Evolutionary conservation across 1,139 yeast species (phyloP), one percentile per base, ranked within the genome.

Genomic region (Sugiyamaella grinbergsii): DNA sequence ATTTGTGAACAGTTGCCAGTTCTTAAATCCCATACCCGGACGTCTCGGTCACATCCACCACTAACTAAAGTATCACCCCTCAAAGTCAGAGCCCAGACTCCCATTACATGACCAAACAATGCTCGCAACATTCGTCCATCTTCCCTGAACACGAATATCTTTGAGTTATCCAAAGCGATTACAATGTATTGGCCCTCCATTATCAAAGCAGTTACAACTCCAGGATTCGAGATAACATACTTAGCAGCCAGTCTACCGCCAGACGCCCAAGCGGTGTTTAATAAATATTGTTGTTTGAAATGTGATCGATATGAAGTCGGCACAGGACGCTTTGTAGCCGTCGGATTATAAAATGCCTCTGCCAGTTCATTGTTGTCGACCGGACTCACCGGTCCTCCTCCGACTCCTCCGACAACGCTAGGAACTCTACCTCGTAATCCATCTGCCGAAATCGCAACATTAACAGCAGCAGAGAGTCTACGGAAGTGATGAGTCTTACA

Each of bases 21-120:
- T 49, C 74, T 72, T 55, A 88, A 78, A 68, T 89, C 87, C 97
- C 97, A 90, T n/a, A 89, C 83, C 50, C 96, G 75, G 5, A 90
- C 93, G 15, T 90, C 85, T 57, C 96, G 76, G 67, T 90, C 97
- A 16, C 96, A 89, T 2, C 95, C 88, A 0, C 96, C 96, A 60
- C 91, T 83, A 0, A 89, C 94, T 31, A 90, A 72, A 6, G 89
- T 83, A 65, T 86, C 82, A 3, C 87, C 89, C 52, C 77, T 76
- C 62, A 89, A 85, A 62, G 90, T 87, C 63, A 91, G 75, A 1
- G 98, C 97, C 98, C 98, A 93, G 8, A 93, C 98, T 39, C 98
- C 98, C 63, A 96, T 96, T 53, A 87, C 95, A 63, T 93, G 98
- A 4, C 98, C 98, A 53, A 78, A 77, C 44, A 91, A 73, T 1